These are phyloP conservation scores for Rhododendron griersonianum DNA, from an alignment of 148 eudicot species.

Conservation along the genomic window DNA sequence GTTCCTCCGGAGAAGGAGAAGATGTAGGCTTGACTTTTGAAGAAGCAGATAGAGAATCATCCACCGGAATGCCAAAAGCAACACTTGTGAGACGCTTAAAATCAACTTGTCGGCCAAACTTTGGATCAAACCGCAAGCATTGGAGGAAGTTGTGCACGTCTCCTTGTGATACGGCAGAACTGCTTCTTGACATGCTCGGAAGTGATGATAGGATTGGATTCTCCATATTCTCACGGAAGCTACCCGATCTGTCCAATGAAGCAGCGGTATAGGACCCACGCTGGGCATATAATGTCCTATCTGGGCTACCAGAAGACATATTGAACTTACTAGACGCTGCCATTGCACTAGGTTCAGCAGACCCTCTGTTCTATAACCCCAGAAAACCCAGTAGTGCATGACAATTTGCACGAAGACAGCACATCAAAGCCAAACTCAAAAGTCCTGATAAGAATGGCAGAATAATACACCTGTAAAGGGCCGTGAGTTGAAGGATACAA, in stretches of 20 bases:
- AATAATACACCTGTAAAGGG: slow-evolving; percentile 13
- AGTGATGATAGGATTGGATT: slow-evolving; percentile 49
- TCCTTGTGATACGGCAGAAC: slow-evolving; percentile 40
- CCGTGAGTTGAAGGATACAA: neutral
- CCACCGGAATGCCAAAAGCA: slow-evolving; percentile 45
- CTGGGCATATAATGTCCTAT: slow-evolving; percentile 44
- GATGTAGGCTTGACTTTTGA: slow-evolving; percentile 36
- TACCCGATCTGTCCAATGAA: slow-evolving; percentile 56
- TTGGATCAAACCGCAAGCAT: slow-evolving; percentile 57
- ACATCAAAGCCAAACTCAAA: slow-evolving; percentile 29
- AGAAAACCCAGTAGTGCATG: slow-evolving; percentile 43
- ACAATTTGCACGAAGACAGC: slow-evolving; percentile 27
- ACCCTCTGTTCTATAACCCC: slow-evolving; percentile 28
- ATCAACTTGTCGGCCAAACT: slow-evolving; percentile 40
- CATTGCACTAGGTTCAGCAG: slow-evolving; percentile 43
- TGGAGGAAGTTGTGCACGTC: slow-evolving; percentile 51
- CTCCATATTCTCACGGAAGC: slow-evolving; percentile 62
- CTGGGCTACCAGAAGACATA: slow-evolving; percentile 50
- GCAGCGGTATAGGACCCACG: slow-evolving; percentile 45
- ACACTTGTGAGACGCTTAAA: slow-evolving; percentile 37
- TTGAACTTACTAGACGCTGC: slow-evolving; percentile 65
- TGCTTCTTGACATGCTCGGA: slow-evolving; percentile 65
- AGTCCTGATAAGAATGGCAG: neutral
- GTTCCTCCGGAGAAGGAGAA: slow-evolving; percentile 32
- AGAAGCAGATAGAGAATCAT: slow-evolving; percentile 43